These are phyloP conservation scores for Leccinum uliginosum DNA, from an alignment of 768 basidiomycete genomes.

Conservation along the genomic window DNA sequence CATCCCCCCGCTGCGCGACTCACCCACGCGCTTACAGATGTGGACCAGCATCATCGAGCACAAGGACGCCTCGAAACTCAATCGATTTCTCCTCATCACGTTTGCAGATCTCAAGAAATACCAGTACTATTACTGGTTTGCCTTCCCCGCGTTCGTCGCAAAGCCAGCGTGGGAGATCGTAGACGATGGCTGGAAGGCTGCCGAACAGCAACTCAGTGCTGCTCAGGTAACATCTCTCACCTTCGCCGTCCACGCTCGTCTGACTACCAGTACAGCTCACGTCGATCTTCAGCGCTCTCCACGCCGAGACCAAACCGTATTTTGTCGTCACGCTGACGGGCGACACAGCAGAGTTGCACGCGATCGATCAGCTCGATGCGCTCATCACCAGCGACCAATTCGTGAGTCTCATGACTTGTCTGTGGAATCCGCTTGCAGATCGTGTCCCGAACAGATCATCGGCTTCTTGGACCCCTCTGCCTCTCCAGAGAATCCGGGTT, in stretches of 20 bases:
- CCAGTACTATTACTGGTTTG: constrained; percentile 97
- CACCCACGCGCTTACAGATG: constrained; percentile 43
- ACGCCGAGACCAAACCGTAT: constrained; percentile 43
- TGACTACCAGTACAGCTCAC: constrained; percentile 38
- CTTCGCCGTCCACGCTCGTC: background rate
- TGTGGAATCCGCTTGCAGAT: constrained; percentile 16
- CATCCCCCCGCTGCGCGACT: background rate
- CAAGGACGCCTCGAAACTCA: constrained; percentile 55
- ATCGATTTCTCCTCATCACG: constrained; percentile 83
- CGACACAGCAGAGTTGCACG: constrained; percentile 39
- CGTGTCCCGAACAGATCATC: constrained; percentile 37
- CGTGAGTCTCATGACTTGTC: constrained; percentile 32
- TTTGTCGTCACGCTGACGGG: constrained; percentile 52
- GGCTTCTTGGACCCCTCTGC: constrained; percentile 87
- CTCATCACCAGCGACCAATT: constrained; percentile 52
- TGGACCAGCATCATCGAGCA: constrained; percentile 58
- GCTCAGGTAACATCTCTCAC: constrained; percentile 34
- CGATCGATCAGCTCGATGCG: constrained; percentile 50
- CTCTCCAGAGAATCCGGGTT: constrained; percentile 67
- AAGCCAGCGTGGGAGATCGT: constrained; percentile 89
- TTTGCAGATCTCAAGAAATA: constrained; percentile 98
- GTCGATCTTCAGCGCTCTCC: constrained; percentile 49
- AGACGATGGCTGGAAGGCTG: constrained; percentile 54
- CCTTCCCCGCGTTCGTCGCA: constrained; percentile 86
- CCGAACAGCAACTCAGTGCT: constrained; percentile 39